phyloP scores from a whole-genome alignment of 2,329 filamentous ascomycete genomes.

The Dichotomopilus funicola region DNA sequence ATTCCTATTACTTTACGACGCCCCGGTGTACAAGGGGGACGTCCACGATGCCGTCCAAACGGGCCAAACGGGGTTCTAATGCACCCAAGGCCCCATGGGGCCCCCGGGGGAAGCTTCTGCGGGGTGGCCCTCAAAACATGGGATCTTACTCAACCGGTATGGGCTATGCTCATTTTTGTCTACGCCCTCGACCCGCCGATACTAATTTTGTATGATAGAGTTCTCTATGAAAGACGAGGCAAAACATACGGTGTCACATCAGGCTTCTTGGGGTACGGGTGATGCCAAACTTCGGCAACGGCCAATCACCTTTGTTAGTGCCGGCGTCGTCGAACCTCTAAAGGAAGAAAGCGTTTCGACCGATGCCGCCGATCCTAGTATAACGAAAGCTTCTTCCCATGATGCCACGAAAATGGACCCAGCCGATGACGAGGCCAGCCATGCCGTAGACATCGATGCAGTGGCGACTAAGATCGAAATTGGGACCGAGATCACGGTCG shows the following conservation, averaged over 20 bases:
- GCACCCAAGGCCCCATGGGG: conserved; percentile 19
- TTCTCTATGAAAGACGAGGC: conserved; percentile 44
- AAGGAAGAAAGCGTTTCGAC: conserved; percentile 31
- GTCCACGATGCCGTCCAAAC: conserved; percentile 16
- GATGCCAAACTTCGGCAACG: conserved; percentile 40
- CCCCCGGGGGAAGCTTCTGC: conserved; percentile 9
- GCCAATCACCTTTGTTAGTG: conserved; percentile 48
- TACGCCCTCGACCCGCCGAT: not conserved
- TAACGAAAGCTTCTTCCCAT: not conserved
- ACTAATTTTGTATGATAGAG: conserved; percentile 23
- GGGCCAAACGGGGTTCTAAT: conserved; percentile 20
- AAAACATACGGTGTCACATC: conserved; percentile 43
- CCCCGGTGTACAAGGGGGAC: not conserved
- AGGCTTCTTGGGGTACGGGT: conserved; percentile 25
- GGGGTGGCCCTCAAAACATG: conserved; percentile 3
- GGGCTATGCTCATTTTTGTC: not conserved
- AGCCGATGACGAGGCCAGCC: not conserved
- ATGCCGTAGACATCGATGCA: not conserved
- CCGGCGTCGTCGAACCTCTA: conserved; percentile 46
- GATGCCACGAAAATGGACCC: not conserved
- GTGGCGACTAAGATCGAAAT: not conserved
- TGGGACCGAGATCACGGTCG: not conserved
- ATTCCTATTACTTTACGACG: no score
- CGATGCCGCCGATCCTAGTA: not conserved
- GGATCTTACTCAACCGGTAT: conserved; percentile 7